Percentiles rank a stretch among this genome's conserved stretches.
Evolutionary conservation across 2,329 filamentous ascomycete genomes (phyloP).

Genomic region (Dryadomyces quercivorus): DNA sequence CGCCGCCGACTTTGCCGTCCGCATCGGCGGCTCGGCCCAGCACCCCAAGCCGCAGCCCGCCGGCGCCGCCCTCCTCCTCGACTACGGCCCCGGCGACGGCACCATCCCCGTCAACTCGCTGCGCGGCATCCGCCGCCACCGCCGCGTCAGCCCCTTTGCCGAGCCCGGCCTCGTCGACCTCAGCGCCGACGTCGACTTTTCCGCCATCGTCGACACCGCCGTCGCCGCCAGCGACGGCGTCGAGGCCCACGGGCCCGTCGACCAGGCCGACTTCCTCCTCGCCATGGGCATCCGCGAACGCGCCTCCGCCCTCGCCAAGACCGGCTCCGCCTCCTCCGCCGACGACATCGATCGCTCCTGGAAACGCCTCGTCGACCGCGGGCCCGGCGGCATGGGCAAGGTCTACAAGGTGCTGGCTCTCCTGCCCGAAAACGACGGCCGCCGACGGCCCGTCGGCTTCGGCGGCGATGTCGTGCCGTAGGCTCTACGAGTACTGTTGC

Average conservation of each 20-base stretch:
- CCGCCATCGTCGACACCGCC: slow-evolving; percentile 71
- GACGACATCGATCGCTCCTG: slow-evolving; percentile 60
- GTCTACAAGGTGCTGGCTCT: slow-evolving; percentile 91
- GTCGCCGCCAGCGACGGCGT: slow-evolving; percentile 63
- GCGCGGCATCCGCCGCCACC: slow-evolving; percentile 73
- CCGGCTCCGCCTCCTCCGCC: slow-evolving; percentile 35
- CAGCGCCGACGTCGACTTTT: slow-evolving; percentile 88
- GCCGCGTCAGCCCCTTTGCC: slow-evolving; percentile 64
- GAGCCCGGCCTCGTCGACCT: slow-evolving; percentile 76
- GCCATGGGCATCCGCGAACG: slow-evolving; percentile 75
- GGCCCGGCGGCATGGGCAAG: slow-evolving; percentile 80
- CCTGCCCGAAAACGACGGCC: slow-evolving; percentile 64
- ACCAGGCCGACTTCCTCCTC: slow-evolving; percentile 69
- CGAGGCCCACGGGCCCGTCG: slow-evolving; percentile 84
- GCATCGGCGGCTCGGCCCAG: slow-evolving; percentile 60
- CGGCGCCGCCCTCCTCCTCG: slow-evolving; percentile 86
- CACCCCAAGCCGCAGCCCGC: slow-evolving; percentile 49
- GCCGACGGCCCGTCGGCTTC: slow-evolving; percentile 77
- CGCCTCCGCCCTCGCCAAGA: slow-evolving; percentile 51
- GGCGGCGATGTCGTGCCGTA: slow-evolving; percentile 51
- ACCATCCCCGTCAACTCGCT: slow-evolving; percentile 80
- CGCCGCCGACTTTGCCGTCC: slow-evolving; percentile 65
- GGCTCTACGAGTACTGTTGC: too few species aligned
- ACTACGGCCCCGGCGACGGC: slow-evolving; percentile 68
- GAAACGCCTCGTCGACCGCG: slow-evolving; percentile 71